These are phyloP conservation scores for Persicaria tinctoria DNA, from an alignment of 148 eudicot species.

Conservation along the genomic window DNA sequence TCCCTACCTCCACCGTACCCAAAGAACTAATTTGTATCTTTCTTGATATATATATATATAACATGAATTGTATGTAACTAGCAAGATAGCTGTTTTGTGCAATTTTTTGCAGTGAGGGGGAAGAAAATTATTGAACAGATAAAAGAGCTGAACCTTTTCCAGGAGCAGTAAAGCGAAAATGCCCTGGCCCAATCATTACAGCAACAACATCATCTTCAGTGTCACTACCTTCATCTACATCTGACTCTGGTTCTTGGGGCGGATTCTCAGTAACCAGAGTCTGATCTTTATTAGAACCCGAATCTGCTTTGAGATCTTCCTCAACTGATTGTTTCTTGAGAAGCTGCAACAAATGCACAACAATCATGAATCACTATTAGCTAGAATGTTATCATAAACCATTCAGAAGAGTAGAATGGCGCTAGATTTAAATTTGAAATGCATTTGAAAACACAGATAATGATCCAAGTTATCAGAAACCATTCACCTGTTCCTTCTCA, in stretches of 20 bases:
- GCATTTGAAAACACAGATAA: neutral
- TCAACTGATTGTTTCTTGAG: constrained; percentile 3
- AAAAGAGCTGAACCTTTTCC: constrained; percentile 38
- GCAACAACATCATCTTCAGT: constrained; percentile 58
- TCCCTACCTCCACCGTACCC: neutral
- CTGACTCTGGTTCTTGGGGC: constrained; percentile 16
- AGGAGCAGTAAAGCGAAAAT: constrained; percentile 71
- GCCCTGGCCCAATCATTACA: constrained; percentile 69
- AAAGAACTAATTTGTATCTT: neutral
- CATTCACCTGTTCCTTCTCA: constrained; percentile 9
- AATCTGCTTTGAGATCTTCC: neutral
- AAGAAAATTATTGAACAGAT: neutral
- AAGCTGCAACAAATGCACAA: neutral
- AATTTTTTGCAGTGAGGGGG: neutral
- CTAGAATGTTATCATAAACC: neutral
- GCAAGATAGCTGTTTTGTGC: neutral
- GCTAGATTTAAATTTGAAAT: no score
- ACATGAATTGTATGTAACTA: neutral
- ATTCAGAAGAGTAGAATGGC: neutral
- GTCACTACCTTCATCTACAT: constrained; percentile 25
- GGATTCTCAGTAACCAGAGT: constrained; percentile 12
- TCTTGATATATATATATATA: no score
- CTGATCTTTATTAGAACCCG: constrained; percentile 12
- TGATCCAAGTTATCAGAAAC: neutral
- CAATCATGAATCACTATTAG: neutral